Evolutionary conservation across 768 basidiomycete genomes (phyloP), one percentile per base, ranked within the genome.

Genomic region (Dentipellis sp.): DNA sequence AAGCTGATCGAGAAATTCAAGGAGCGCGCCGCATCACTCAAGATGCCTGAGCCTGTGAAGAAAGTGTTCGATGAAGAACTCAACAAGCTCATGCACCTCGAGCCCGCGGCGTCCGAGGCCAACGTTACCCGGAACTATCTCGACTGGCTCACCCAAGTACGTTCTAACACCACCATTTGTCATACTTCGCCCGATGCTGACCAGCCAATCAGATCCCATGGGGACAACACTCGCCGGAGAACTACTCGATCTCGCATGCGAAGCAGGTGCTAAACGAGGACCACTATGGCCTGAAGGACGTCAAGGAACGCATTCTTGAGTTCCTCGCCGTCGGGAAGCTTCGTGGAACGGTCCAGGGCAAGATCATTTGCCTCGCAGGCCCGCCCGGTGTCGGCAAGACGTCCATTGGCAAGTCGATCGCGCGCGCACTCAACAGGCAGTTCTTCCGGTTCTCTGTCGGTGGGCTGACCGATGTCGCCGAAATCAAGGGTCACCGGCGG

Each of bases 311-410:
- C 50, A 95, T 97, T 60, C 79, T 97, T 29, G 94, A 97, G 66
- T 97, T 97, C 76, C 81, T 97, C 53, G 94, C 94, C 1, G 94
- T 97, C 0, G 94, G 94, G 17, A 95, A 94, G 68, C 80, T 95
- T 0, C 83, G 94, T 14, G 97, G 97, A 8, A 93, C 88, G 0
- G 93, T 98, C 16, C 79, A 98, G 66, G 97, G 95, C 62, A 99
- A 99, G 76, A 99, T 99, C 64, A 86, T 98, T 42, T 95, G 94
- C 65, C 81, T 99, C 21, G 91, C 88, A 39, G 97, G 97, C 14
- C 97, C 97, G 10, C 97, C 95, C 3, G 95, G 95, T 66, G 97
- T 99, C 4, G 95, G 95, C 40, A 97, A 98, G 75, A 98, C 95
- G 4, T 87, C 84, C 55, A 97, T 98, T 45, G 95, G 94, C 50